Evolutionary conservation across 805 yeast species (phyloP).

Genomic region (Candida incommunis): DNA sequence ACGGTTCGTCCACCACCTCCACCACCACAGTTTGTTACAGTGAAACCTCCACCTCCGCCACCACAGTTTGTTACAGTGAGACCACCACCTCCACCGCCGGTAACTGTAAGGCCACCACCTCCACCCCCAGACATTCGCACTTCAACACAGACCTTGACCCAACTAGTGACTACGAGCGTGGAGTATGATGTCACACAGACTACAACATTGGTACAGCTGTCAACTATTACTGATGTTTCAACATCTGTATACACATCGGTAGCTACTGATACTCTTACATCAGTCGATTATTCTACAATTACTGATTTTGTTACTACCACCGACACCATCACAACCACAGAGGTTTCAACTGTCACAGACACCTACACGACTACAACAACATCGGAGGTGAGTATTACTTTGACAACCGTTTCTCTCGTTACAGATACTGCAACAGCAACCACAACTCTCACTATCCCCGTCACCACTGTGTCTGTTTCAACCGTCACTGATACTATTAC

Average conservation of each 20-base stretch:
- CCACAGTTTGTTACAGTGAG: neutral
- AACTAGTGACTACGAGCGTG: neutral
- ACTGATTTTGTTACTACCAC: neutral
- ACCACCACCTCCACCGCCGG: neutral
- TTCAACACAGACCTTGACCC: neutral
- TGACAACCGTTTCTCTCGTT: neutral
- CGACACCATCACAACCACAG: neutral
- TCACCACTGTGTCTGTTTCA: neutral
- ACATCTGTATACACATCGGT: neutral
- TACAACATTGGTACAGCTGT: neutral
- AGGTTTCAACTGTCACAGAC: neutral
- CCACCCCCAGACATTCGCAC: neutral
- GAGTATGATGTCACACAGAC: neutral
- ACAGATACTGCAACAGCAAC: neutral
- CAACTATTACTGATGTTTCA: neutral
- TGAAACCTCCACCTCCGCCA: neutral
- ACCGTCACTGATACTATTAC: neutral
- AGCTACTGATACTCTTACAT: neutral
- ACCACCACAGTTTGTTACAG: neutral
- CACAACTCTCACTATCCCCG: neutral
- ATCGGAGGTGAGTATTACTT: neutral
- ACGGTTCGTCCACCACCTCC: neutral
- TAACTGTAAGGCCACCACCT: neutral
- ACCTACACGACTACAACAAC: neutral
- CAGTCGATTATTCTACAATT: neutral